phyloP scores from a whole-genome alignment of 805 yeast genomes.

The Wickerhamiella bombiphila region DNA sequence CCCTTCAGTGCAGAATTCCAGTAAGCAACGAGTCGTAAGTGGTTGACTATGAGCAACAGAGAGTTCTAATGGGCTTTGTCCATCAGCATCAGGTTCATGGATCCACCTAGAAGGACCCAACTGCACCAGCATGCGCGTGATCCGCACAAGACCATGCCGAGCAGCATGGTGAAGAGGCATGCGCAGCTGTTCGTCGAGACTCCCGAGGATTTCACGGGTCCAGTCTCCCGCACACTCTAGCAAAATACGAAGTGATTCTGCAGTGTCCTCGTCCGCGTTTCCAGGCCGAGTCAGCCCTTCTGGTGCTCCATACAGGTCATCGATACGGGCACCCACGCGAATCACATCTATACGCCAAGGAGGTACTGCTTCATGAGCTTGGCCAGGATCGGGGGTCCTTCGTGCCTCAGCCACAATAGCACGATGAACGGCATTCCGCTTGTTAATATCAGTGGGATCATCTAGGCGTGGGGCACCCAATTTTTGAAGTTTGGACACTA shows the following conservation, averaged over 20 bases:
- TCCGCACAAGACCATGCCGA: slow-evolving; percentile 63
- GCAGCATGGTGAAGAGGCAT: slow-evolving; percentile 86
- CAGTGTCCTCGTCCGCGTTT: slow-evolving; percentile 1
- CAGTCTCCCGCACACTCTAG: not conserved
- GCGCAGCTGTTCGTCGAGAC: slow-evolving; percentile 60
- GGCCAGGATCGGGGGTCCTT: slow-evolving; percentile 1
- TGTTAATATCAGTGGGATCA: slow-evolving; percentile 61
- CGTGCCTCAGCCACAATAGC: slow-evolving; percentile 68
- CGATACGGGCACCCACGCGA: not conserved
- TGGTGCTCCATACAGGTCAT: not conserved
- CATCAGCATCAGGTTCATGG: slow-evolving; percentile 43
- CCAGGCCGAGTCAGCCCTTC: not conserved
- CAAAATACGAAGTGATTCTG: not conserved
- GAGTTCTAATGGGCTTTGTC: slow-evolving; percentile 66
- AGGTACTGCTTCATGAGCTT: not conserved
- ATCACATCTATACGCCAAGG: not conserved
- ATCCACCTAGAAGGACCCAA: slow-evolving; percentile 7
- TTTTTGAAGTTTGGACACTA: slow-evolving; percentile 23
- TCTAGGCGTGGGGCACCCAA: slow-evolving; percentile 21
- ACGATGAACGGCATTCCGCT: slow-evolving; percentile 75
- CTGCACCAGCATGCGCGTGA: slow-evolving; percentile 42
- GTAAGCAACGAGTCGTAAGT: slow-evolving; percentile 46
- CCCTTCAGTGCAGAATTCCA: slow-evolving; percentile 23
- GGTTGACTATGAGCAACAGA: slow-evolving; percentile 78
- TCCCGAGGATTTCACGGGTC: slow-evolving; percentile 27